Evolutionary conservation across 805 yeast genomes (phyloP).

Genomic region (Teunomyces stri): DNA sequence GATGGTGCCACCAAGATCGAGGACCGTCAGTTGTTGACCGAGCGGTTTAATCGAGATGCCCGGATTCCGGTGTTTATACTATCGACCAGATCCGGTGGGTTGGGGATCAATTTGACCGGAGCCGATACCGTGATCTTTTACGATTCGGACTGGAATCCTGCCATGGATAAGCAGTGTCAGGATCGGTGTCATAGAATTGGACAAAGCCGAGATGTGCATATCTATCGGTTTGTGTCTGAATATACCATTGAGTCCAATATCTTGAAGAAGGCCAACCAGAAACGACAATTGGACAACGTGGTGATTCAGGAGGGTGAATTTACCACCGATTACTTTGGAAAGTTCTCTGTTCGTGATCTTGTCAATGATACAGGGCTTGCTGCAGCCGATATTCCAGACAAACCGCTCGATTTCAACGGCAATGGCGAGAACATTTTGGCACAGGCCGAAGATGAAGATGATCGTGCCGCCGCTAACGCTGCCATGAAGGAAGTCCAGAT

Average conservation of each 20-base stretch:
- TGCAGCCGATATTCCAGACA: conserved; percentile 35
- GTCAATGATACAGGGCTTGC: conserved; percentile 58
- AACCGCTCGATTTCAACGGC: conserved; percentile 32
- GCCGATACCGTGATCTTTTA: conserved; percentile 98
- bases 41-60: conserved; percentile 83
- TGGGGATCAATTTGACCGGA: conserved; percentile 96
- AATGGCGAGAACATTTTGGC: conserved; percentile 65
- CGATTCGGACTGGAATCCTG: conserved; percentile 99
- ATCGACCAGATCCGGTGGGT: conserved; percentile 96
- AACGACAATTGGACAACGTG: conserved; percentile 88
- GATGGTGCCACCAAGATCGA: conserved; percentile 98
- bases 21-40: conserved; percentile 92
- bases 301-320: conserved; percentile 98
- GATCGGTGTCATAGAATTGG: conserved; percentile 99
- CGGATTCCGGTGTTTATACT: conserved; percentile 86
- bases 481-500: conserved; percentile 84
- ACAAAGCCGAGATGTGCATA: conserved; percentile 96
- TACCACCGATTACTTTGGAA: conserved; percentile 93
- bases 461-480: conserved; percentile 80
- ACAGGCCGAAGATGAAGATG: conserved; percentile 94
- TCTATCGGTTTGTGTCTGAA: conserved; percentile 93
- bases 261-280: conserved; percentile 89
- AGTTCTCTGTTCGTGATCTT: conserved; percentile 80
- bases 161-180: conserved; percentile 99
- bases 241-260: conserved; percentile 95